Conservation (phyloP, 2,329 filamentous ascomycete species). For the Aspergillus pseudonomiae region DNA sequence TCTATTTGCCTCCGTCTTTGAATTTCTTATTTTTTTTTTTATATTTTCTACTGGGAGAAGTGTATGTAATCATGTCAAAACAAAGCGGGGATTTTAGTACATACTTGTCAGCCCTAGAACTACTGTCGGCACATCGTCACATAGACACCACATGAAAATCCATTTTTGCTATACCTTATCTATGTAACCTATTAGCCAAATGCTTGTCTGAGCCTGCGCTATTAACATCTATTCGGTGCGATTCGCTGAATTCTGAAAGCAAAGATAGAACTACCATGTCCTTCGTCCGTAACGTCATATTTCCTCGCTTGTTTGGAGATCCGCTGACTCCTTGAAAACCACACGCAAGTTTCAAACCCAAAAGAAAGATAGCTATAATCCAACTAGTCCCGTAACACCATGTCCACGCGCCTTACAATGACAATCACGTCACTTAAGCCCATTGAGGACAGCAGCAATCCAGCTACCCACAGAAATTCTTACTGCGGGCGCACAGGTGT, state of each 20-base stretch:
- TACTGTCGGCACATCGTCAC: not conserved
- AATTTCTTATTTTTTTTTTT: not conserved
- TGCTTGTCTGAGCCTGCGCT: not conserved
- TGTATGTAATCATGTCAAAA: not conserved
- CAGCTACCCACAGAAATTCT: not conserved
- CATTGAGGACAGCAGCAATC: not conserved
- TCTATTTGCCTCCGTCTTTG: not conserved
- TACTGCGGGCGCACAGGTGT: slow-evolving; percentile 5
- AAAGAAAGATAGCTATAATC: not conserved
- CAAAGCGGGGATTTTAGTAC: not conserved
- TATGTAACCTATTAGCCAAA: not conserved
- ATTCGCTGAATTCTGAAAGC: slow-evolving; percentile 3
- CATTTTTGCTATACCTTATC: not conserved
- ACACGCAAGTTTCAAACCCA: not conserved
- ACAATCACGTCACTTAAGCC: not conserved
- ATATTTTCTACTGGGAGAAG: not conserved
- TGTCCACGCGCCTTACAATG: not conserved
- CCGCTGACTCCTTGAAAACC: not conserved
- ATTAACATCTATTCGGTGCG: slow-evolving; percentile 7
- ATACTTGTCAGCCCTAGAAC: not conserved
- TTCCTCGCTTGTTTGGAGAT: slow-evolving; percentile 3
- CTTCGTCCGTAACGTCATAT: slow-evolving; percentile 17
- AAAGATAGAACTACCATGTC: slow-evolving; percentile 9
- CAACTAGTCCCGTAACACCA: not conserved
- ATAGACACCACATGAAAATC: not conserved